A percentile compares a stretch with the other conserved stretches of the same genome.
Conservation (phyloP, 257 asterid species). For the Solanum pinnatisectum region DNA sequence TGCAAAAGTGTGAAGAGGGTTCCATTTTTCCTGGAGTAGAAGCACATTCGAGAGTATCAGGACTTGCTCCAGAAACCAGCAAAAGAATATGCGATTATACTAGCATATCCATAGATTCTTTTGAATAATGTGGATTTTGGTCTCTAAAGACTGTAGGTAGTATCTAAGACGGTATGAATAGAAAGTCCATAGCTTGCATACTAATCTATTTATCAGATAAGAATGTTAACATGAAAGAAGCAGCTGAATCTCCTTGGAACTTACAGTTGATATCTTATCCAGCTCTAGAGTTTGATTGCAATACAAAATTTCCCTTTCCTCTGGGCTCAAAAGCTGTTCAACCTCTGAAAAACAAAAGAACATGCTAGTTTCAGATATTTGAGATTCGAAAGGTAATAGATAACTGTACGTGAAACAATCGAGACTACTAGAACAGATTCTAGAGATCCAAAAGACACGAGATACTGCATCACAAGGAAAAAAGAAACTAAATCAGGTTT, state of each 20-base stretch:
- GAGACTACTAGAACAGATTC: neutral
- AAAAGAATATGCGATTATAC: neutral
- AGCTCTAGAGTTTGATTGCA: slow-evolving; percentile 35
- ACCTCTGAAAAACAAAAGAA: slow-evolving; percentile 44
- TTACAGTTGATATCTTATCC: slow-evolving; percentile 65
- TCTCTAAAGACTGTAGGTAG: neutral
- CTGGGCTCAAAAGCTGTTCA: slow-evolving; percentile 60
- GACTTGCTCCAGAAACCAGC: neutral
- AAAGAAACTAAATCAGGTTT: neutral
- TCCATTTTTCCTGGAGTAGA: slow-evolving; percentile 61
- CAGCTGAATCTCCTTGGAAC: slow-evolving; percentile 7
- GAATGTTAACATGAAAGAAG: neutral
- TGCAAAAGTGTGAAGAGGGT: slow-evolving; percentile 73
- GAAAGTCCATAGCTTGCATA: neutral
- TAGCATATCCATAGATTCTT: neutral
- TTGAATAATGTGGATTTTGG: neutral
- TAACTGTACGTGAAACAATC: neutral
- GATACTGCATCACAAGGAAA: neutral
- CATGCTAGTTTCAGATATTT: neutral
- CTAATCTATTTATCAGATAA: neutral
- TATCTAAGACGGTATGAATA: neutral
- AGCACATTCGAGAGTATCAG: neutral
- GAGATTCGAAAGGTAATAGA: neutral
- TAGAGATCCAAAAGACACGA: neutral
- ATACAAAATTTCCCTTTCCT: slow-evolving; percentile 68